phyloP scores from a whole-genome alignment of 495 filamentous ascomycete genomes.

The Hypoxylon lienhwacheense region DNA sequence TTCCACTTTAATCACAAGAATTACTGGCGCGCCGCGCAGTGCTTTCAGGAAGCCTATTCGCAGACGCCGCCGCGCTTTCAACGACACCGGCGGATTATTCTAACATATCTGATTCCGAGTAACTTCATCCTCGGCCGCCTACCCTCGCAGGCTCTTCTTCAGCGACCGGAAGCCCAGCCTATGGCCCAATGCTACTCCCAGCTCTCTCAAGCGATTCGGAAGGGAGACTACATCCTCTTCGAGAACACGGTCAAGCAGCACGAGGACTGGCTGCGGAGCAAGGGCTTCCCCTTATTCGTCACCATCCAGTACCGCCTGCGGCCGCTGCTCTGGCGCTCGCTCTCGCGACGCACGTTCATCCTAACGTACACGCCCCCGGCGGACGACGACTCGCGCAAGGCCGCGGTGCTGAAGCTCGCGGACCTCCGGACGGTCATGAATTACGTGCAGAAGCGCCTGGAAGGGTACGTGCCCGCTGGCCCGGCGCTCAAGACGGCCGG shows the following conservation, averaged over 20 bases:
- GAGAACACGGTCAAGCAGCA: slow-evolving; percentile 60
- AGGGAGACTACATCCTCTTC: slow-evolving; percentile 79
- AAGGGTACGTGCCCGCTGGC: slow-evolving; percentile 49
- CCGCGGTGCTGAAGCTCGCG: slow-evolving; percentile 59
- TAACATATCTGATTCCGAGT: slow-evolving; percentile 79
- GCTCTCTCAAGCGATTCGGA: slow-evolving; percentile 69
- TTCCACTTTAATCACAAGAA: slow-evolving; percentile 82
- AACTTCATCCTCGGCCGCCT: slow-evolving; percentile 87
- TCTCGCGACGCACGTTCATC: slow-evolving; percentile 73
- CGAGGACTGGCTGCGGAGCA: slow-evolving; percentile 73
- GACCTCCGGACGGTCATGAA: slow-evolving; percentile 56
- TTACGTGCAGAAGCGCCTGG: slow-evolving; percentile 55
- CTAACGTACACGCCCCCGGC: slow-evolving; percentile 57
- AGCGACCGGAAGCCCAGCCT: slow-evolving; percentile 69
- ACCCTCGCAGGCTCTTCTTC: slow-evolving; percentile 65
- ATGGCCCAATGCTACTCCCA: slow-evolving; percentile 75
- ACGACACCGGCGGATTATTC: slow-evolving; percentile 74
- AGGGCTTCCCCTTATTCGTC: slow-evolving; percentile 72
- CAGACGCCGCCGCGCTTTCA: slow-evolving; percentile 69
- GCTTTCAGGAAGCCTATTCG: slow-evolving; percentile 75
- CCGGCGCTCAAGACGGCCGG: slow-evolving; percentile 32
- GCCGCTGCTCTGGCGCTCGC: slow-evolving; percentile 79
- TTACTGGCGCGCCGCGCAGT: slow-evolving; percentile 72
- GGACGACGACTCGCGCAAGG: slow-evolving; percentile 54
- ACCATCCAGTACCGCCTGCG: slow-evolving; percentile 65